These are phyloP conservation scores for Starmerella vaccinii DNA, from an alignment of 805 yeast species.

Conservation along the genomic window DNA sequence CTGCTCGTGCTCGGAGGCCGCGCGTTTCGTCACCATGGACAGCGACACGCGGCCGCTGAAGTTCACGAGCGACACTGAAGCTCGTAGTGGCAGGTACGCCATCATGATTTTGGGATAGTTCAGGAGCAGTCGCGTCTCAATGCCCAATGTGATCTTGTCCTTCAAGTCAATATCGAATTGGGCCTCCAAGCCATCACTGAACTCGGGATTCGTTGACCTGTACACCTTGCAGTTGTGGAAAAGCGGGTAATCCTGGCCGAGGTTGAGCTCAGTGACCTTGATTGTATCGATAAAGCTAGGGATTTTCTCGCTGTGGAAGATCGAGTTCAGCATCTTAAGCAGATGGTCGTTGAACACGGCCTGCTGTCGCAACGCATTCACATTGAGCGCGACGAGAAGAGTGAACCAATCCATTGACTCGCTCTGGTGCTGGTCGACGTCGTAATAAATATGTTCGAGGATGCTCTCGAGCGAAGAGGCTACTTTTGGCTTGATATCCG, in stretches of 20 bases:
- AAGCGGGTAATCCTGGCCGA: constrained; percentile 92
- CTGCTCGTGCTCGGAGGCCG: constrained; percentile 9
- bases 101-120: constrained; percentile 74
- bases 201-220: constrained; percentile 18
- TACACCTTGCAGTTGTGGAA: constrained; percentile 83
- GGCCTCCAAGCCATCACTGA: constrained; percentile 46
- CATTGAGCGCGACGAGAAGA: constrained; percentile 82
- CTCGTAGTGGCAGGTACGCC: constrained; percentile 76
- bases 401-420: constrained; percentile 97
- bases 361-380: constrained; percentile 79
- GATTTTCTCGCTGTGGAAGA: constrained; percentile 48
- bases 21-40: constrained; percentile 33
- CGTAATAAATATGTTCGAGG: constrained; percentile 83
- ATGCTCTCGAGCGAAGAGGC: constrained; percentile 36
- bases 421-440: constrained; percentile 74
- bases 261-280: constrained; percentile 72
- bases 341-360: constrained; percentile 79
- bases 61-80: constrained; percentile 78
- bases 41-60: constrained; percentile 85
- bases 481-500: constrained; percentile 25
- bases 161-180: constrained; percentile 79
- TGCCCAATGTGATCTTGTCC: constrained; percentile 70
- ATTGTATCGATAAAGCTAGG: constrained; percentile 77
- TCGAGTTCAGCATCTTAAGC: constrained; percentile 62
- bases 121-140: constrained; percentile 61